phyloP scores from a whole-genome alignment of 164 flowering plant genomes.

The Macadamia integrifolia region DNA sequence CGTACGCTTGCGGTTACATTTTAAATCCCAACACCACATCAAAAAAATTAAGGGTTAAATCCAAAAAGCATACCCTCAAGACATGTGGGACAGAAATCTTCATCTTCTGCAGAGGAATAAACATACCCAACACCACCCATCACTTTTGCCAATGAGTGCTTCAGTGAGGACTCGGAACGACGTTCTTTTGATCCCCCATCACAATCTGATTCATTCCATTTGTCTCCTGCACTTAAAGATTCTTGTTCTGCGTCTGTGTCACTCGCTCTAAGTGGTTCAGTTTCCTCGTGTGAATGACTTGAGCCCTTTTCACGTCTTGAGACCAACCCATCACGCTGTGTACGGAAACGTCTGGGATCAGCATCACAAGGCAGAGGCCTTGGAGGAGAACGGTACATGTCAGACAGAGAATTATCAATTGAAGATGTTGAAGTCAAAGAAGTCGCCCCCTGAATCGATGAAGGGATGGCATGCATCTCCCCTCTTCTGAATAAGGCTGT shows the following conservation, averaged over 20 bases:
- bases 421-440: slow-evolving; percentile 53
- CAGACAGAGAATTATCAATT: slow-evolving; percentile 55
- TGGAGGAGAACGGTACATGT: slow-evolving; percentile 80
- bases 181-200: slow-evolving; percentile 54
- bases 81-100: slow-evolving; percentile 97
- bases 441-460: slow-evolving; percentile 57
- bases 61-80: slow-evolving; percentile 66
- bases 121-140: slow-evolving; percentile 36
- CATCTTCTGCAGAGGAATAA: slow-evolving; percentile 77
- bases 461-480: slow-evolving; percentile 52
- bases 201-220: slow-evolving; percentile 53
- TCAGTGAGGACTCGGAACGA: slow-evolving; percentile 42
- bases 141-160: slow-evolving; percentile 38
- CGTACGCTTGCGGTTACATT: no score
- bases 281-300: slow-evolving; percentile 78
- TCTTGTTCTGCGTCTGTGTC: slow-evolving; percentile 40
- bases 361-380: slow-evolving; percentile 94
- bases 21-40: not conserved
- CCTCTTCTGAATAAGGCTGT: slow-evolving; percentile 60
- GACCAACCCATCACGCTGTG: slow-evolving; percentile 60
- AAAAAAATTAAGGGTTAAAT: not conserved
- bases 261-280: slow-evolving; percentile 64
- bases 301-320: slow-evolving; percentile 86
- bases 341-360: slow-evolving; percentile 62
- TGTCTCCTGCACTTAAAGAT: slow-evolving; percentile 35